Evolutionary conservation across 768 basidiomycete species (phyloP).

Genomic region (Serendipita indica): DNA sequence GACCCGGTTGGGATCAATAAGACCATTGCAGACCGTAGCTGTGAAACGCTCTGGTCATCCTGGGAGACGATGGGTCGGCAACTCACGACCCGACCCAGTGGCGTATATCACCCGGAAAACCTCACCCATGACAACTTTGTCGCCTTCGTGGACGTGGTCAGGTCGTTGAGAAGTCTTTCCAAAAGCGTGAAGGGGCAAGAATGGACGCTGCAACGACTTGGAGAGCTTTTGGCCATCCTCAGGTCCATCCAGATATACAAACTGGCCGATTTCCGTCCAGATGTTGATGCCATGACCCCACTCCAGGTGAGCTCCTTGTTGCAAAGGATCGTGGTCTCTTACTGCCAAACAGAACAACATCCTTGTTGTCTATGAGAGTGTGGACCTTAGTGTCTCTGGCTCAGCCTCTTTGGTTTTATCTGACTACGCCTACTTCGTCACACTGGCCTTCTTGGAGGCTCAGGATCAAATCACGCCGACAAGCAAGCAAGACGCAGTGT

Average conservation of each 20-base stretch:
- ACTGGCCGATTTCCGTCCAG: slow-evolving; percentile 63
- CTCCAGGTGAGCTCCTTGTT: too few species aligned
- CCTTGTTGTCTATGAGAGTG: slow-evolving; percentile 48
- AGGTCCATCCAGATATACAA: slow-evolving; percentile 35
- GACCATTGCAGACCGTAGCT: slow-evolving; percentile 28
- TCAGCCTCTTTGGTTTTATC: slow-evolving; percentile 60
- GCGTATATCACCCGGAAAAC: slow-evolving; percentile 4
- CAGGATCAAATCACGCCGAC: slow-evolving; percentile 17
- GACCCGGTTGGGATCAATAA: slow-evolving; percentile 14
- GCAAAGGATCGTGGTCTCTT: slow-evolving; percentile 8
- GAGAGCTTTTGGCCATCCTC: slow-evolving; percentile 58
- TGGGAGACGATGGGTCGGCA: slow-evolving; percentile 51
- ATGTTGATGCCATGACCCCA: slow-evolving; percentile 67
- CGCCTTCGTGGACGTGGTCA: slow-evolving; percentile 60
- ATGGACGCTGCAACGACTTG: slow-evolving; percentile 52
- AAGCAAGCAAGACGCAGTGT: slow-evolving; percentile 25
- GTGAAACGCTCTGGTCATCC: slow-evolving; percentile 54
- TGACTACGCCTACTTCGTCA: slow-evolving; percentile 74
- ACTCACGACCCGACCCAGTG: slow-evolving; percentile 18
- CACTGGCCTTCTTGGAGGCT: slow-evolving; percentile 69
- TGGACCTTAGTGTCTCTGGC: slow-evolving; percentile 49
- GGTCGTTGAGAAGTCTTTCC: slow-evolving; percentile 40
- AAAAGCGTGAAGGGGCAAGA: slow-evolving; percentile 35
- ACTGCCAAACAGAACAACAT: slow-evolving; percentile 41
- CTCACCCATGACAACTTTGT: slow-evolving; percentile 76